Percentiles rank a stretch among this genome's conserved stretches.
phyloP scores from a whole-genome alignment of 2,329 filamentous ascomycete species.

The Aspergillus sp. region DNA sequence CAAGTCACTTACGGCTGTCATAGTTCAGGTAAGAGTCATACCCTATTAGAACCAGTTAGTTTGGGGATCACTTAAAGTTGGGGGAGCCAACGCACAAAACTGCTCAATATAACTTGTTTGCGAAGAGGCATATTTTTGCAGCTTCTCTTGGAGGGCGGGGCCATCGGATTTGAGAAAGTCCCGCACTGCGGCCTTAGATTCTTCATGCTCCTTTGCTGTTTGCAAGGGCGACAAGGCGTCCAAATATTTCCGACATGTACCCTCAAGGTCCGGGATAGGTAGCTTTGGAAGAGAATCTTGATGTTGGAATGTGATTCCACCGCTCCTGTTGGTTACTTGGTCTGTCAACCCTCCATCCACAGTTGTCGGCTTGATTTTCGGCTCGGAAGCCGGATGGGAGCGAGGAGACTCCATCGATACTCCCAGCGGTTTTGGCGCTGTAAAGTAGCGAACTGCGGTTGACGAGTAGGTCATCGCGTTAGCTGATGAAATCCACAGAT shows the following conservation, averaged over 20 bases:
- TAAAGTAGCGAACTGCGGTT: constrained; percentile 70
- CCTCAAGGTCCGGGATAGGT: constrained; percentile 84
- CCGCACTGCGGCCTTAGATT: constrained; percentile 74
- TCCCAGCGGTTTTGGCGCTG: constrained; percentile 69
- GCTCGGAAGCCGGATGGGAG: constrained; percentile 27
- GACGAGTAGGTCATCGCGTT: constrained; percentile 59
- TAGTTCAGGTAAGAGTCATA: constrained; percentile 98
- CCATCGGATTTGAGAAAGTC: constrained; percentile 83
- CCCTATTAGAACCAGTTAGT: constrained; percentile 58
- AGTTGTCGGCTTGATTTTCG: constrained; percentile 20
- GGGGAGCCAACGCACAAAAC: constrained; percentile 69
- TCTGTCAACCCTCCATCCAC: constrained; percentile 14
- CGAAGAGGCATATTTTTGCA: constrained; percentile 85
- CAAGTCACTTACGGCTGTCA: constrained; percentile 66
- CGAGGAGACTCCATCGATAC: constrained; percentile 58
- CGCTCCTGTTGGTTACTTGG: constrained; percentile 53
- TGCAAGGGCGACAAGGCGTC: constrained; percentile 79
- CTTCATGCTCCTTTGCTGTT: constrained; percentile 73
- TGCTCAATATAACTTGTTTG: constrained; percentile 98
- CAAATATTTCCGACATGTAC: constrained; percentile 76
- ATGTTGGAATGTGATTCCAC: constrained; percentile 81
- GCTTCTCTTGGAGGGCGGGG: constrained; percentile 78
- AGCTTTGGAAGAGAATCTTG: constrained; percentile 89
- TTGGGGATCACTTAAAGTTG: background rate
- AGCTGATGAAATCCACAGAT: constrained; percentile 37